These are phyloP conservation scores for Incumbomyces delicatus DNA, from an alignment of 2,329 filamentous ascomycete species.

Conservation along the genomic window DNA sequence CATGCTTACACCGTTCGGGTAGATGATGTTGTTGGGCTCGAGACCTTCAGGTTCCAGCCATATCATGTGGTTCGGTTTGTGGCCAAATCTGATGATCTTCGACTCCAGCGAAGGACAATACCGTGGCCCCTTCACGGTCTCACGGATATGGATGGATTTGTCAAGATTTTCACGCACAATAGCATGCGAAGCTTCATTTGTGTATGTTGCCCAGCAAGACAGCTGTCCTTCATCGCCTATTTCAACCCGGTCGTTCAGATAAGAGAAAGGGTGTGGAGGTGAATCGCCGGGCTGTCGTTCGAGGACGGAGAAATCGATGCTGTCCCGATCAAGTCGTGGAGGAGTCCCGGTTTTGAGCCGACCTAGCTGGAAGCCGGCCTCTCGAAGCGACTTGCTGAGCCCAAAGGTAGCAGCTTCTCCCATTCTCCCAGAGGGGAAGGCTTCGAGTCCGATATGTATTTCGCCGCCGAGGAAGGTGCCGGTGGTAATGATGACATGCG, in stretches of 20 bases:
- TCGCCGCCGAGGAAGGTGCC: conserved; percentile 93
- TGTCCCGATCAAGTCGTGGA: conserved; percentile 69
- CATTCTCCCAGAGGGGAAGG: conserved; percentile 79
- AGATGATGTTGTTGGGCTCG: conserved; percentile 69
- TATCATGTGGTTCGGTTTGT: conserved; percentile 74
- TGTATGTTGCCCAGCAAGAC: conserved; percentile 77
- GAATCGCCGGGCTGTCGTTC: conserved; percentile 72
- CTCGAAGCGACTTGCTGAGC: conserved; percentile 76
- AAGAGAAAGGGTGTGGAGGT: conserved; percentile 83
- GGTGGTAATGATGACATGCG: conserved; percentile 84
- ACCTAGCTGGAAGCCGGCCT: conserved; percentile 81
- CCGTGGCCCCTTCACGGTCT: conserved; percentile 84
- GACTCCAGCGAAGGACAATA: conserved; percentile 95
- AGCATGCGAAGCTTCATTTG: conserved; percentile 71
- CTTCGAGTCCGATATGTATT: conserved; percentile 85
- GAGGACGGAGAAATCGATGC: conserved; percentile 67
- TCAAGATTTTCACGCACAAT: conserved; percentile 84
- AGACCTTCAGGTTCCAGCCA: conserved; percentile 98
- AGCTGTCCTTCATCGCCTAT: conserved; percentile 64
- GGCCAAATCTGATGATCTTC: conserved; percentile 78
- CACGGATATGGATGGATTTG: conserved; percentile 90
- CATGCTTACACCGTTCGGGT: conserved; percentile 96
- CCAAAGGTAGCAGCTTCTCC: conserved; percentile 90
- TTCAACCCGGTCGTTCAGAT: conserved; percentile 66
- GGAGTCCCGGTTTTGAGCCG: conserved; percentile 93